Evolutionary conservation across 331 rosid genomes (phyloP), one percentile per base, ranked within the genome.

Genomic region (Rosa hybrid): DNA sequence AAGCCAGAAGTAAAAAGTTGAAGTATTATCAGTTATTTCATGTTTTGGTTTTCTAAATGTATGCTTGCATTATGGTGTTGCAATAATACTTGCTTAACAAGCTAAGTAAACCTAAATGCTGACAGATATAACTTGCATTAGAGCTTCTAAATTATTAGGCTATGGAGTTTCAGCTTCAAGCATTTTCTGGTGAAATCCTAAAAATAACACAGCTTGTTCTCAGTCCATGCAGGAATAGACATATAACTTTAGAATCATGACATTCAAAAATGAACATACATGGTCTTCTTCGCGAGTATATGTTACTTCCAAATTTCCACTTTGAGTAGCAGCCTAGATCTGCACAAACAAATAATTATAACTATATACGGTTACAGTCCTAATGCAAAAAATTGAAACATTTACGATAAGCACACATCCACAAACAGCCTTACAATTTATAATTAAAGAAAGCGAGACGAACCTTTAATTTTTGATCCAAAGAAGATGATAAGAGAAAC

Each of bases 261-360:
- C 34, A 30, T 34, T 63, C n/a, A 76, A 25, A 68, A 48, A 76
- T 42, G 53, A 68, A 48, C 56, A 45, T 93, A 95, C 99, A 85
- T 91, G 82, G 72, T 95, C 98, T 79, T 90, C 99, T 14, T 69
- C 84, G 86, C 93, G 99, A 70, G 94, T 88, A 74, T 87, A 95
- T 3, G 98, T 89, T 82, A 89, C 98, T 89, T 93, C 97, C 96
- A 95, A 90, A 83, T 90, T 91, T 48, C 99, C 99, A 84, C 87
- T 89, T 86, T 93, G 96, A 3, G 89, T 81, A 77, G 99, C 94
- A 87, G 80, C 91, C 99, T 98, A 95, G 42, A 93, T 96, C 99
- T 95, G 86, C 85, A 79, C 65, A 68, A 75, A 83, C 63, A 45
- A 80, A 74, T 38, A 76, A 41, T 59, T 9, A 38, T 59, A 76